Evolutionary conservation across 192 early-diverging fungal genomes (phyloP).

Genomic region (Podila epicladia): DNA sequence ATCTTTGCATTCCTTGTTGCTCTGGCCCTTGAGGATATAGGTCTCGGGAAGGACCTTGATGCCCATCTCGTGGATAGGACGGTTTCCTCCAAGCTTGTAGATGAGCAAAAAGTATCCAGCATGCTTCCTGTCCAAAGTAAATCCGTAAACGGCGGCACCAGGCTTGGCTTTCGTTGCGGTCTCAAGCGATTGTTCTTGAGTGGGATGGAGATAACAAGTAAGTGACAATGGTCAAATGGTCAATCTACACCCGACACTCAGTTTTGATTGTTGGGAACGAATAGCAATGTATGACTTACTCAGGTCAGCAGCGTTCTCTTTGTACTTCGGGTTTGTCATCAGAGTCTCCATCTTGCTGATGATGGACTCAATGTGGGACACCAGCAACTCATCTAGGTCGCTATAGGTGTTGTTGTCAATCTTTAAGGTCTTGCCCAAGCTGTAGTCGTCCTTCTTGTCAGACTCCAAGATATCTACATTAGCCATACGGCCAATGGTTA

Average conservation of each 20-base stretch:
- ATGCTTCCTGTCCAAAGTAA: conserved; percentile 70
- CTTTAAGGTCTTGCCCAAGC: conserved; percentile 73
- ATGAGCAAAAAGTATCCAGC: conserved; percentile 81
- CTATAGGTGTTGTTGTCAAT: conserved; percentile 76
- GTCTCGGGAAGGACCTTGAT: conserved; percentile 82
- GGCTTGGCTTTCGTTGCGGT: conserved; percentile 64
- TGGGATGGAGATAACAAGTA: no score
- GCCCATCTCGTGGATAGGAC: conserved; percentile 71
- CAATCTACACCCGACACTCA: no score
- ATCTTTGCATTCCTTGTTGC: conserved; percentile 75
- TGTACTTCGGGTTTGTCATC: conserved; percentile 81
- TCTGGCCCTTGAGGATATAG: conserved; percentile 74
- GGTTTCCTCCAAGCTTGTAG: conserved; percentile 79
- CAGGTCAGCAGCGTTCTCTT: conserved; percentile 66
- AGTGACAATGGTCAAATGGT: no score
- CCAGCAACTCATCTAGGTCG: conserved; percentile 94
- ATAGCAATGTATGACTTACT: conserved; percentile 52
- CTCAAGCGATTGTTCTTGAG: conserved; percentile 53
- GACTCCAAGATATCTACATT: conserved; percentile 71
- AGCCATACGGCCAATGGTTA: no score
- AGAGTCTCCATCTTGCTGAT: conserved; percentile 74
- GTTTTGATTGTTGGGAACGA: background rate
- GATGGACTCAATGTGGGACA: conserved; percentile 89
- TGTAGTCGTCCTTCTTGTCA: conserved; percentile 77
- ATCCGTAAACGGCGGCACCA: conserved; percentile 83